phyloP scores from a whole-genome alignment of 192 early-diverging fungal species.

The Coemansia sp. region DNA sequence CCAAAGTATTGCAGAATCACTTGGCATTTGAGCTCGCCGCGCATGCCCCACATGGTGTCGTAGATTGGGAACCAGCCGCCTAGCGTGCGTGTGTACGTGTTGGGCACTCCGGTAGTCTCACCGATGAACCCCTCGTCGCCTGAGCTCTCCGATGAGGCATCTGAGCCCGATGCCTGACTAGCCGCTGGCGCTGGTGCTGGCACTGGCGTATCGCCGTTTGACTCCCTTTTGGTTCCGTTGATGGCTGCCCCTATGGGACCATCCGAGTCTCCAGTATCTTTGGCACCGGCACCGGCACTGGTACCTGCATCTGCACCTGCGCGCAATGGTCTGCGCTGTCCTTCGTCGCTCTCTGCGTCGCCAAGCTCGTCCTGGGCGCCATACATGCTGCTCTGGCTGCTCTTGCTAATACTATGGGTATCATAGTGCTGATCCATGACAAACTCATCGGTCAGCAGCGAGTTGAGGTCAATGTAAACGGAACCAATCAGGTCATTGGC shows the following conservation, averaged over 20 bases:
- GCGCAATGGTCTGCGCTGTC: neutral
- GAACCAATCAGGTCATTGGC: slow-evolving; percentile 74
- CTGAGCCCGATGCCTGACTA: slow-evolving; percentile 1
- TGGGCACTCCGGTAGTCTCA: slow-evolving; percentile 13
- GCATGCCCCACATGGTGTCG: slow-evolving; percentile 66
- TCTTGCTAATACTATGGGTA: neutral
- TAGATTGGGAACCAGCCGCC: slow-evolving; percentile 80
- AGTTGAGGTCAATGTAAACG: slow-evolving; percentile 75
- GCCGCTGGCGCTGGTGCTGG: neutral
- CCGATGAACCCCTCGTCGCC: slow-evolving; percentile 15
- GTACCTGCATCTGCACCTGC: neutral
- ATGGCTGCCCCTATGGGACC: too few relatives aligned
- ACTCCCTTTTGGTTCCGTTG: too few relatives aligned
- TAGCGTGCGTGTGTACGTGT: slow-evolving; percentile 17
- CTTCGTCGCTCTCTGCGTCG: neutral
- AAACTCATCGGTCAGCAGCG: slow-evolving; percentile 66
- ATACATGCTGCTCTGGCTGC: neutral
- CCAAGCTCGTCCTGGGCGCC: neutral
- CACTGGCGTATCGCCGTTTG: too few relatives aligned
- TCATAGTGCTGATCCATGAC: slow-evolving; percentile 6
- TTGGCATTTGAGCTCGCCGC: slow-evolving; percentile 70
- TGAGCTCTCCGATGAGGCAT: slow-evolving; percentile 2
- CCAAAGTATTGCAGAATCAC: slow-evolving; percentile 78
- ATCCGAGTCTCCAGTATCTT: neutral
- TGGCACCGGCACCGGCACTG: neutral